Conservation (phyloP, 257 asterid species). For the Scutellaria minor region DNA sequence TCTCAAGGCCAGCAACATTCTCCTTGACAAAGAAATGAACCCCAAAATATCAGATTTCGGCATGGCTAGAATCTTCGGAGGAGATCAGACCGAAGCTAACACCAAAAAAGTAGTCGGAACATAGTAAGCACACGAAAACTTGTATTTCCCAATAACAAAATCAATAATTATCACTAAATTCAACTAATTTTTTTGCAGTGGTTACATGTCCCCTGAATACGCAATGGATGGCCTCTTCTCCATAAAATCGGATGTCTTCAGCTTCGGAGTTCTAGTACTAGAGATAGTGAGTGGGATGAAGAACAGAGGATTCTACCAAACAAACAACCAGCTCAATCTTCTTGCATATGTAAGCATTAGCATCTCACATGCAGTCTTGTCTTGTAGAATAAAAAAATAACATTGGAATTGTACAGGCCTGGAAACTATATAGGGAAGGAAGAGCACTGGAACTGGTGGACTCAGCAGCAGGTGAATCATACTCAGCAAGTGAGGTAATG, state of each 20-base stretch:
- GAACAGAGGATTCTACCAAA: slow-evolving; percentile 75
- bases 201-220: slow-evolving; percentile 86
- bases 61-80: slow-evolving; percentile 84
- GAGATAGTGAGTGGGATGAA: slow-evolving; percentile 70
- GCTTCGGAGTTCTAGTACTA: slow-evolving; percentile 76
- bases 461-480: slow-evolving; percentile 42
- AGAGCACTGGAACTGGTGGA: slow-evolving; percentile 60
- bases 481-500: slow-evolving; percentile 51
- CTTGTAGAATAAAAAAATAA: no score
- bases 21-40: slow-evolving; percentile 66
- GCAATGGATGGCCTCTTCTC: slow-evolving; percentile 90
- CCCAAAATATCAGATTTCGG: slow-evolving; percentile 87
- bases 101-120: slow-evolving; percentile 79
- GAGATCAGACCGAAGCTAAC: slow-evolving; percentile 73
- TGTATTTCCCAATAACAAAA: neutral
- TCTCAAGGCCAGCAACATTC: slow-evolving; percentile 79
- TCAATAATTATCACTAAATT: neutral
- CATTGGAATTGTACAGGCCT: slow-evolving; percentile 50
- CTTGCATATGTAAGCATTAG: slow-evolving; percentile 63
- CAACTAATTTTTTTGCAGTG: slow-evolving; percentile 47
- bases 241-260: slow-evolving; percentile 71
- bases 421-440: slow-evolving; percentile 66
- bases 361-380: neutral
- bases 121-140: slow-evolving; percentile 51
- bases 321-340: slow-evolving; percentile 68